Conservation (phyloP, 352 stramenopile species). For the Globisporangium takayamanum region DNA sequence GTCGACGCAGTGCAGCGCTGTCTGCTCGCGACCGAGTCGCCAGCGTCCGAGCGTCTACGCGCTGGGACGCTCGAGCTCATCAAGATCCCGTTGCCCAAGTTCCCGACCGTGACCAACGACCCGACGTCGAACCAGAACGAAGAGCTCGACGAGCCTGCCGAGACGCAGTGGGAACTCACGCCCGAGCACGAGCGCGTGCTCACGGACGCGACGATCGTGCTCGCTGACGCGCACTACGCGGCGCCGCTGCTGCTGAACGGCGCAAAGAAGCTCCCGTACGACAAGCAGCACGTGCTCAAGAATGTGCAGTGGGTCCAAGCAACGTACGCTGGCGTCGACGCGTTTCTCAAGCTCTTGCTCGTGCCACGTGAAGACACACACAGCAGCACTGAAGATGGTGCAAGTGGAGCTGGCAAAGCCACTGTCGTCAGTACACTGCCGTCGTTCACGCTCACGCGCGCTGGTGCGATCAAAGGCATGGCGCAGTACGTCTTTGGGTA, state of each 20-base stretch:
- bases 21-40: slow-evolving; percentile 21
- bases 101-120: no score
- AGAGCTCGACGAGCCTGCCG: no score
- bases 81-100: slow-evolving; percentile 18
- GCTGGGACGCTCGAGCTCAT: slow-evolving; percentile 35
- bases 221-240: slow-evolving; percentile 42
- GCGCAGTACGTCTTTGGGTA: slow-evolving; percentile 64
- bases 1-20: slow-evolving; percentile 27
- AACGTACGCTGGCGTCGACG: slow-evolving; percentile 58
- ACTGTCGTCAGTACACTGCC: background rate
- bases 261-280: background rate
- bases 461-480: slow-evolving; percentile 58
- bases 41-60: slow-evolving; percentile 35
- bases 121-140: no score
- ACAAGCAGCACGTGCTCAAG: slow-evolving; percentile 20
- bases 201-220: slow-evolving; percentile 29
- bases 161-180: slow-evolving; percentile 24
- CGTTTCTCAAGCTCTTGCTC: slow-evolving; percentile 28
- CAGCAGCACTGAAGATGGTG: background rate
- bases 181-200: slow-evolving; percentile 33
- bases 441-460: slow-evolving; percentile 47
- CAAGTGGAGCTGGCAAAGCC: no score
- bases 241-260: slow-evolving; percentile 30
- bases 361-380: no score
- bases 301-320: slow-evolving; percentile 53